phyloP scores from a whole-genome alignment of 768 basidiomycete genomes.

The Jaapia argillacea region DNA sequence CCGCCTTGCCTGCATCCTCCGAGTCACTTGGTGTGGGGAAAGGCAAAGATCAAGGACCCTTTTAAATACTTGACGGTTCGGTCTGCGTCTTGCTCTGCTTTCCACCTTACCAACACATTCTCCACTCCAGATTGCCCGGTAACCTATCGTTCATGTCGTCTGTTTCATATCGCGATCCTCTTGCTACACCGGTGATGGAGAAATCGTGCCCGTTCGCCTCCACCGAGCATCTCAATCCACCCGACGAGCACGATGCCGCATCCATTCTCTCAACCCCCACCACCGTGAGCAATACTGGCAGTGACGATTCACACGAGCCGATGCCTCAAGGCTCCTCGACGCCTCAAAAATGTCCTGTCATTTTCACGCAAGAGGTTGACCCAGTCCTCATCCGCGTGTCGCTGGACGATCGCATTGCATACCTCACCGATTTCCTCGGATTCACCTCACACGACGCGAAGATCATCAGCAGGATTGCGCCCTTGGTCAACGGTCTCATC shows the following conservation, averaged over 20 bases:
- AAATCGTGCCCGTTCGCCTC: not conserved
- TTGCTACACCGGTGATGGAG: not conserved
- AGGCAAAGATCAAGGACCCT: too few species aligned
- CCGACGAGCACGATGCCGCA: not conserved
- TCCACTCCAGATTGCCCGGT: too few species aligned
- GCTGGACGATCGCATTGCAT: slow-evolving; percentile 29
- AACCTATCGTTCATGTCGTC: too few species aligned
- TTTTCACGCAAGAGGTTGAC: slow-evolving; percentile 1
- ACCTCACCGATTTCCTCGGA: slow-evolving; percentile 34
- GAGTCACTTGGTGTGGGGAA: too few species aligned
- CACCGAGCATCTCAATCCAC: not conserved
- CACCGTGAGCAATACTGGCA: not conserved
- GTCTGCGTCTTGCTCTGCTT: too few species aligned
- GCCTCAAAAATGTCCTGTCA: not conserved
- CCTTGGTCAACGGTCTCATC: slow-evolving; percentile 31
- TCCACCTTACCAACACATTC: too few species aligned
- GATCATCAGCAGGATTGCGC: slow-evolving; percentile 28
- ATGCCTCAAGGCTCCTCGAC: not conserved
- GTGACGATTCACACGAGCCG: not conserved
- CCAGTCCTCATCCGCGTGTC: slow-evolving; percentile 16
- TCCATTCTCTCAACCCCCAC: not conserved
- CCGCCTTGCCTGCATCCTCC: too few species aligned
- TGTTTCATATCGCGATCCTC: too few species aligned
- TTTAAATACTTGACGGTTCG: too few species aligned
- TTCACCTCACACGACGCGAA: slow-evolving; percentile 32